Evolutionary conservation across 208 protist species (phyloP), one percentile per base, ranked within the genome.

Genomic region (Leishmania arabica): DNA sequence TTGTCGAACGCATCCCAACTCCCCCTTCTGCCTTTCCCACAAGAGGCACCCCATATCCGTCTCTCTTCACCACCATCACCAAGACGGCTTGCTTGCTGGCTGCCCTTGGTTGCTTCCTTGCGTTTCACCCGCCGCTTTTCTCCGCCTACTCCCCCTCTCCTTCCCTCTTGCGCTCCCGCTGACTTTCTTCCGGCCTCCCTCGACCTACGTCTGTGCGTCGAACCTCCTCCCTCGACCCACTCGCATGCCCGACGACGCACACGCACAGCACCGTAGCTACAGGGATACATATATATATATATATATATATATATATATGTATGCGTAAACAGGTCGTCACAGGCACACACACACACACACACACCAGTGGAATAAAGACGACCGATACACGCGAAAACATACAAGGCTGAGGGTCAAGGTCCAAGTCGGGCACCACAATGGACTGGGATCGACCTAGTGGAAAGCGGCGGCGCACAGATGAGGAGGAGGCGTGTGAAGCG

Each of bases 401-500:
- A n/a, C 37, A 70, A 45, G 0, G 21, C 31, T 9, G 13, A 27
- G 65, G 17, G 65, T 5, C 19, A 49, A 42, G 37, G 37, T n/a
- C 37, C 66, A 49, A 27, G 24, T 31, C 4, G 24, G 1, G 70
- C 11, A 8, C 19, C 49, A 42, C 31, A 24, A 78, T 79, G 76
- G 76, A 79, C 34, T 79, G 76, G 76, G 76, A 79, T n/a, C 31
- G 76, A 68, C 62, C 62, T 40, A 34, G 9, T 47, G 76, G 76
- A 40, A 95, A 91, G 72, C 86, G 89, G 62, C 70, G 84, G 4
- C 86, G 91, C 27, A 73, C 77, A 6, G 79, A 88, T 51, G 92
- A 88, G 47, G 88, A 92, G 60, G 92, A 96, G 42, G 83, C 87
- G 2, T 83, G 95, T 34, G 94, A 97, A 81, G 78, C 86, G 24